Conservation (phyloP, 495 filamentous ascomycete genomes). For the Penicillium samsonianum region DNA sequence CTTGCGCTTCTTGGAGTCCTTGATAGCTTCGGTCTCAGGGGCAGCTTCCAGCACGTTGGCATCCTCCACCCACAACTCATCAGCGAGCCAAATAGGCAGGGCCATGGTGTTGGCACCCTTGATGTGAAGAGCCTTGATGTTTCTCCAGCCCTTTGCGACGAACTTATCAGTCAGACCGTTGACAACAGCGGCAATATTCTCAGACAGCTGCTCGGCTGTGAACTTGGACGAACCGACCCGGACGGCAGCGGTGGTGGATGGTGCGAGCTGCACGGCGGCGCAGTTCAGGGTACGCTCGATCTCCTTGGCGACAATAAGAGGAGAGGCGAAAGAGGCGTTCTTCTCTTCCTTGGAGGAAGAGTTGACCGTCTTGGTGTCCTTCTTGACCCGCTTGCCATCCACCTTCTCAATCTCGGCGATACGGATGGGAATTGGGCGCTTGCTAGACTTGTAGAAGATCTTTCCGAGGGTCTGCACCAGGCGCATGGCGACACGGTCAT, state of each 20-base stretch:
- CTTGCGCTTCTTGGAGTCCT: slow-evolving; percentile 68
- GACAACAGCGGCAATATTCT: slow-evolving; percentile 75
- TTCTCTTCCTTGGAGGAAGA: slow-evolving; percentile 36
- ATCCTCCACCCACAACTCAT: slow-evolving; percentile 86
- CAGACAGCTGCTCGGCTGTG: slow-evolving; percentile 70
- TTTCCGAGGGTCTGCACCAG: slow-evolving; percentile 82
- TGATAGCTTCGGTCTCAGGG: slow-evolving; percentile 49
- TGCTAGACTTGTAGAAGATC: slow-evolving; percentile 79
- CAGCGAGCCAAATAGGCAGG: slow-evolving; percentile 87
- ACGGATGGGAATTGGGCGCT: slow-evolving; percentile 84
- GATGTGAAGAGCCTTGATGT: slow-evolving; percentile 79
- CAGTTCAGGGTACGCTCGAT: slow-evolving; percentile 68
- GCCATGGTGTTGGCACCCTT: slow-evolving; percentile 85
- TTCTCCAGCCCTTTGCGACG: slow-evolving; percentile 80
- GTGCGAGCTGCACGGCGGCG: slow-evolving; percentile 72
- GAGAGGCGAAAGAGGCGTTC: slow-evolving; percentile 45
- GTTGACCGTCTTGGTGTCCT: slow-evolving; percentile 39
- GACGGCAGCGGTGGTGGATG: slow-evolving; percentile 64
- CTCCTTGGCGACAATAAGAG: slow-evolving; percentile 63
- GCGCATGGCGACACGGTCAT: slow-evolving; percentile 76
- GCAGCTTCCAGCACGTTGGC: slow-evolving; percentile 69
- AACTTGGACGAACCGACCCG: slow-evolving; percentile 72
- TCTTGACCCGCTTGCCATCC: slow-evolving; percentile 66
- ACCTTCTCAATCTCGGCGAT: slow-evolving; percentile 64
- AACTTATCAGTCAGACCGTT: slow-evolving; percentile 70